Evolutionary conservation across 2,329 filamentous ascomycete species (phyloP).

Genomic region (Xylaria arbuscula): DNA sequence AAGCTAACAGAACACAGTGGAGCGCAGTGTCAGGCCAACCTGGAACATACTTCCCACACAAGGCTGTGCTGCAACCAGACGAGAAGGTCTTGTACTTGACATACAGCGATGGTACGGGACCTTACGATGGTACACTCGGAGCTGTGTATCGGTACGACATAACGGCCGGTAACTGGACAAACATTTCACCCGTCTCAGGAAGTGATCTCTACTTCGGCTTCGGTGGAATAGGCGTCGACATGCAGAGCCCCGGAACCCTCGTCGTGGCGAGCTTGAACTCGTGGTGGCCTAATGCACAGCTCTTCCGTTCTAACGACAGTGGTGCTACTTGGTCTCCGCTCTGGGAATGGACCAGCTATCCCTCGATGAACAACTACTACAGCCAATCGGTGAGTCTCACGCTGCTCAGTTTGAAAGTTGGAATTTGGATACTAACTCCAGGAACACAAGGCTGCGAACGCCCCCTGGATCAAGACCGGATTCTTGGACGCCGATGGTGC

Average conservation of each 20-base stretch:
- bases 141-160: conserved; percentile 67
- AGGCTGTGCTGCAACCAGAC: conserved; percentile 60
- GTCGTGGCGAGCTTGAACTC: conserved; percentile 68
- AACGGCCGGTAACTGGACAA: conserved; percentile 59
- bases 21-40: conserved; percentile 62
- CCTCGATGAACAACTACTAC: conserved; percentile 60
- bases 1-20: conserved; percentile 52
- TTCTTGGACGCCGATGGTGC: conserved; percentile 57
- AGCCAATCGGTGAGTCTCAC: conserved; percentile 53
- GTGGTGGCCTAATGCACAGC: conserved; percentile 68
- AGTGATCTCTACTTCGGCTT: conserved; percentile 64
- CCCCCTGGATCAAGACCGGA: conserved; percentile 65
- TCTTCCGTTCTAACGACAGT: conserved; percentile 66
- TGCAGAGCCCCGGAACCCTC: conserved; percentile 65
- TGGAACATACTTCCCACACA: conserved; percentile 63
- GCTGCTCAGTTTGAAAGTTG: not conserved
- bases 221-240: conserved; percentile 65
- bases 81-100: conserved; percentile 67
- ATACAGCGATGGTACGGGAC: conserved; percentile 66
- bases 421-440: conserved; percentile 9
- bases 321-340: conserved; percentile 65
- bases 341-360: conserved; percentile 63
- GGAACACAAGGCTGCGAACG: conserved; percentile 53
- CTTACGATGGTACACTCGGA: conserved; percentile 66
- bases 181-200: conserved; percentile 66